phyloP scores from a whole-genome alignment of 2,329 filamentous ascomycete species.

The Nemania diffusa region DNA sequence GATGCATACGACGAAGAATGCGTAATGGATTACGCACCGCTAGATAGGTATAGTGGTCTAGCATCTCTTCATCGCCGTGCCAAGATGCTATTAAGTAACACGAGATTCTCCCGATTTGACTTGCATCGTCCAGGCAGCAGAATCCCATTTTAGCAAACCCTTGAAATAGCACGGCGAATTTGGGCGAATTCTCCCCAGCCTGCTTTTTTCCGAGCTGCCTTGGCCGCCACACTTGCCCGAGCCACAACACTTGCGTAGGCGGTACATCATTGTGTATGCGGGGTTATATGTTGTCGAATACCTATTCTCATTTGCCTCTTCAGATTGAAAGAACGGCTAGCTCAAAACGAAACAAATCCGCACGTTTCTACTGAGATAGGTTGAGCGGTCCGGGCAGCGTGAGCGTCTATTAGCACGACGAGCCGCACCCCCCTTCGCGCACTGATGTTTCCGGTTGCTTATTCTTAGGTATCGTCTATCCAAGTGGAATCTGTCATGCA shows the following conservation, averaged over 20 bases:
- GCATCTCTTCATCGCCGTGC: neutral
- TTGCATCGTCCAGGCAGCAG: constrained; percentile 30
- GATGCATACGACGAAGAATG: constrained; percentile 4
- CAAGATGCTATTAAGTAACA: constrained; percentile 15
- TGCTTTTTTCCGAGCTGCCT: neutral
- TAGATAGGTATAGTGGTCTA: neutral
- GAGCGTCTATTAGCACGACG: too few species aligned
- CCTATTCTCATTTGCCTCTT: neutral
- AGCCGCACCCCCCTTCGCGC: neutral
- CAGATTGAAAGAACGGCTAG: too few species aligned
- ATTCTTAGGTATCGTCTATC: neutral
- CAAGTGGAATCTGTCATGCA: neutral
- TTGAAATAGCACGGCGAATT: constrained; percentile 19
- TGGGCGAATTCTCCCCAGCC: too few species aligned
- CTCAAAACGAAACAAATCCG: too few species aligned
- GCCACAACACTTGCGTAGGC: constrained; percentile 7
- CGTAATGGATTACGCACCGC: constrained; percentile 26
- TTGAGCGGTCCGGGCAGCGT: too few species aligned
- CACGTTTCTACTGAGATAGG: too few species aligned
- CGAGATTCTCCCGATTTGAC: constrained; percentile 29
- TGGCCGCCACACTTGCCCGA: constrained; percentile 5
- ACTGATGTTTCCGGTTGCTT: neutral
- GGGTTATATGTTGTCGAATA: neutral
- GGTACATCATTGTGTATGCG: too few species aligned
- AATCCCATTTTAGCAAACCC: constrained; percentile 5